Conservation (phyloP, 1,139 yeast species). For the Magnusiomyces clavatus region DNA sequence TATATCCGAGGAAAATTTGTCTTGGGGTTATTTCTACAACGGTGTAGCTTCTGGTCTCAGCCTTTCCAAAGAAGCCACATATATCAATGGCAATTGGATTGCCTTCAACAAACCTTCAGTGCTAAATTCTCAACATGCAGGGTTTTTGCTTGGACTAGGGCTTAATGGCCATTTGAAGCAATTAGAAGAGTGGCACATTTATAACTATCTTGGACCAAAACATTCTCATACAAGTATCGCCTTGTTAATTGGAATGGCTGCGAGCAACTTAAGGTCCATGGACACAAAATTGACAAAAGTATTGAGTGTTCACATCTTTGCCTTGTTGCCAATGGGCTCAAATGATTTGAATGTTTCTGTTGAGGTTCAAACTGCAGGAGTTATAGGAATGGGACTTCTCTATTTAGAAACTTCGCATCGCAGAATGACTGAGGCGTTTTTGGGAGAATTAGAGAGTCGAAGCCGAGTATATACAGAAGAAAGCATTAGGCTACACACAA, state of each 20-base stretch:
- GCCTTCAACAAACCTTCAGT: constrained; percentile 73
- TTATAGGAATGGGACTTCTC: constrained; percentile 81
- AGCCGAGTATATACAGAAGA: constrained; percentile 1
- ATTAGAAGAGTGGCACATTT: constrained; percentile 95
- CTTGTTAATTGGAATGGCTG: constrained; percentile 83
- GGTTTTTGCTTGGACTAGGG: constrained; percentile 87
- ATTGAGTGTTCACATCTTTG: constrained; percentile 86
- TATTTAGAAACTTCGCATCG: constrained; percentile 75
- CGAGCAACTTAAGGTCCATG: constrained; percentile 77
- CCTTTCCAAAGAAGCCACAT: constrained; percentile 59
- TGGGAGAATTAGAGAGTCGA: constrained; percentile 29
- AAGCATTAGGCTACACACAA: constrained; percentile 12
- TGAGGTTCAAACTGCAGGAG: constrained; percentile 85
- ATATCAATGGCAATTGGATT: constrained; percentile 88
- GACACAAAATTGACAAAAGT: constrained; percentile 85
- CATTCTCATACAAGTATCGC: constrained; percentile 83
- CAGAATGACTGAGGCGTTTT: constrained; percentile 75
- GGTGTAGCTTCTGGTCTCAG: constrained; percentile 87
- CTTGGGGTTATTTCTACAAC: constrained; percentile 90
- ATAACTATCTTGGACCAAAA: constrained; percentile 87
- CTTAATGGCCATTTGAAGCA: constrained; percentile 78
- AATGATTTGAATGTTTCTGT: constrained; percentile 79
- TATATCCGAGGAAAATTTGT: constrained; percentile 43
- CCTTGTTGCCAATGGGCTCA: constrained; percentile 84
- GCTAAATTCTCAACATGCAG: constrained; percentile 81